Conservation (phyloP, 495 filamentous ascomycete genomes). For the Lophiostoma macrostomum region DNA sequence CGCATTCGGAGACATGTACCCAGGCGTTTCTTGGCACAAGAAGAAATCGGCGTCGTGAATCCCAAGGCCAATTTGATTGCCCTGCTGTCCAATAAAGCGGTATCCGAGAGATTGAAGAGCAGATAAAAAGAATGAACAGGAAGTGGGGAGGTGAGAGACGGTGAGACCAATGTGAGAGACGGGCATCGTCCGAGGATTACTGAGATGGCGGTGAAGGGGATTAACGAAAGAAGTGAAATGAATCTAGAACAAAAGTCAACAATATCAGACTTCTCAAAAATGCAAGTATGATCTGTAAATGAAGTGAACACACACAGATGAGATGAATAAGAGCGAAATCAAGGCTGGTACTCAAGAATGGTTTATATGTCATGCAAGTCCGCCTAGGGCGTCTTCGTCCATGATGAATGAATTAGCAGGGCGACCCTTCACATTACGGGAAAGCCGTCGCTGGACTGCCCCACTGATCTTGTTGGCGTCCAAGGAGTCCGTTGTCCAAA, state of each 20-base stretch:
- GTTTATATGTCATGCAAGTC: conserved; percentile 20
- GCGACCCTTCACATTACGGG: conserved; percentile 25
- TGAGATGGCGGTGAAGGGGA: conserved; percentile 22
- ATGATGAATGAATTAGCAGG: conserved; percentile 14
- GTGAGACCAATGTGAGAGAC: conserved; percentile 59
- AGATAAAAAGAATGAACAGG: conserved; percentile 76
- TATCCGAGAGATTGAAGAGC: conserved; percentile 73
- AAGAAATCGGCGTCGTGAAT: conserved; percentile 57
- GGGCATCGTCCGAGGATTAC: conserved; percentile 45
- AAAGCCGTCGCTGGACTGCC: conserved; percentile 20
- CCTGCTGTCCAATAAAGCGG: conserved; percentile 55
- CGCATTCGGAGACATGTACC: conserved; percentile 43
- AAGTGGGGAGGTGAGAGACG: conserved; percentile 73
- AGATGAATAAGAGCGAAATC: too few relatives aligned
- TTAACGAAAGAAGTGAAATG: conserved; percentile 21
- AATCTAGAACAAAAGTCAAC: background rate
- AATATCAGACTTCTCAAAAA: too few relatives aligned
- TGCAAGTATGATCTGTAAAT: too few relatives aligned
- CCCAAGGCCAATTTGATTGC: conserved; percentile 55
- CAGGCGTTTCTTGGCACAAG: conserved; percentile 54
- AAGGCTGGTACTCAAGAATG: too few relatives aligned
- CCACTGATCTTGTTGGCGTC: conserved; percentile 25
- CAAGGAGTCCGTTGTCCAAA: conserved; percentile 22
- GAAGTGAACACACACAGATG: too few relatives aligned
- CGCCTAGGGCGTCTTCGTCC: background rate